phyloP scores from a whole-genome alignment of 169 alveolate genomes.

The Eimeria acervulina region DNA sequence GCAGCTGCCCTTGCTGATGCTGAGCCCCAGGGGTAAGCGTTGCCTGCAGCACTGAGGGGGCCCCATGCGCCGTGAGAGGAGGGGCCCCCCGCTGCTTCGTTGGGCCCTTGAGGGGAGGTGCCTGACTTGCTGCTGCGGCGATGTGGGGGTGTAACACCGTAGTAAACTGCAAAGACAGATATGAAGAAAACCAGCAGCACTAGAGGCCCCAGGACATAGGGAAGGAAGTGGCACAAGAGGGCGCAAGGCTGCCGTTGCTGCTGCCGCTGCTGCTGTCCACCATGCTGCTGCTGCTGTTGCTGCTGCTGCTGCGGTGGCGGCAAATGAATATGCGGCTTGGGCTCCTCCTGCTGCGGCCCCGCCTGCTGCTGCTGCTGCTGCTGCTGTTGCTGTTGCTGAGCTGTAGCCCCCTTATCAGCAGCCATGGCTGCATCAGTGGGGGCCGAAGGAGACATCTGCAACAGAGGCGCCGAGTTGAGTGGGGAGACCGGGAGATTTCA shows the following conservation, averaged over 20 bases:
- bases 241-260: not conserved
- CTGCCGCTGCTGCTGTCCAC: not conserved
- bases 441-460: not conserved
- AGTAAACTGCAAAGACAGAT: not conserved
- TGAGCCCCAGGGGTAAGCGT: not conserved
- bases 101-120: not conserved
- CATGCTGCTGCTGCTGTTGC: not conserved
- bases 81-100: not conserved
- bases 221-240: not conserved
- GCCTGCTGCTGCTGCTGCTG: not conserved
- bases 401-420: not conserved
- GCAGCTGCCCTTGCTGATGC: no score
- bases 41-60: not conserved
- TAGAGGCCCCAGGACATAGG: not conserved
- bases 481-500: not conserved
- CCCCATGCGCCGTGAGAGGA: not conserved
- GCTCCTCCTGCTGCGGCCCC: no score
- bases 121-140: not conserved
- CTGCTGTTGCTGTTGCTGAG: not conserved
- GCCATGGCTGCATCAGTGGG: not conserved
- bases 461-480: not conserved
- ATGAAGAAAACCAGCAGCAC: not conserved
- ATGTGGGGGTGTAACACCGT: not conserved
- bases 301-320: not conserved
- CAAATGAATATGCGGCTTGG: no score